Evolutionary conservation across 164 flowering plant species (phyloP), one percentile per base, ranked within the genome.

Genomic region (Taxillus chinensis): DNA sequence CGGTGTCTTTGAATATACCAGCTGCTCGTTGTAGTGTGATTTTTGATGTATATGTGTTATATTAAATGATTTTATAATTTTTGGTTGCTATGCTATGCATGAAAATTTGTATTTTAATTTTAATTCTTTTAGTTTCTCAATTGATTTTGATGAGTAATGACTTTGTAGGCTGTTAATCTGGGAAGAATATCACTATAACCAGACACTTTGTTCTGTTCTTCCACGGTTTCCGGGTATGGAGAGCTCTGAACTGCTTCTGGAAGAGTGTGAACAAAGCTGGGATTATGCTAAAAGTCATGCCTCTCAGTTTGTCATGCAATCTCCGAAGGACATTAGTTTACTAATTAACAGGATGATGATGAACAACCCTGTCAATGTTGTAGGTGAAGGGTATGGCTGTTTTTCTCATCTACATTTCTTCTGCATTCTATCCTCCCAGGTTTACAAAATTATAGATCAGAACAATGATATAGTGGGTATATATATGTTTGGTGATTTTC

Each of bases 331-430:
- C 50, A 64, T 84, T 5, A 60, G 52, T 39, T 59, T 65, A 9
- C 82, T 92, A 48, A 64, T 87, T 50, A 73, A 81, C 79, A 77
- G 71, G 70, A 85, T 87, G 93, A 86, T 83, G 86, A 65, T 69
- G 58, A 77, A 75, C 60, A 79, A 77, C 65, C 86, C 79, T 43
- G 73, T 89, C 62, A 76, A 78, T 74, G 61, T 83, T 41, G 75
- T 87, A 39, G 98, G 98, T 64, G 82, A 89, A 83, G 96, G 98
- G 98, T 89, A 83, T 61, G 73, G 4, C 37, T 56, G 3, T n/a
- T 8, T 6, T 67, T 55, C 41, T 8, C 4, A 64, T 55, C 41
- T 27, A 41, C 37, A 14, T 59, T 17, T 14, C 49, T 27, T 27
- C 16, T 43, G 52, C 60, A 46, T 59, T n/a, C 40, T 51, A 27